phyloP scores from a whole-genome alignment of 192 early-diverging fungal genomes.

The Anaeromyces robustus region DNA sequence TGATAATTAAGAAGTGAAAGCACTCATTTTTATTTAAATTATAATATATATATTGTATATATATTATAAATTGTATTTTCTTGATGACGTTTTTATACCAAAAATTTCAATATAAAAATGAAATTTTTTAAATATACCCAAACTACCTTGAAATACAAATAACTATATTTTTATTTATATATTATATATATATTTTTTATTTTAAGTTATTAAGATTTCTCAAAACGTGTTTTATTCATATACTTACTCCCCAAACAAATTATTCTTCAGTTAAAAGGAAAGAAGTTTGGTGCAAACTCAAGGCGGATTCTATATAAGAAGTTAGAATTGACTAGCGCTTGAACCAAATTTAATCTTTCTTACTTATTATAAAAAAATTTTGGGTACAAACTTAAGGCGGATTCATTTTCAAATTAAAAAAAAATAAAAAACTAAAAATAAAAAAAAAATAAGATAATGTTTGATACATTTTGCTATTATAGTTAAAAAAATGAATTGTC shows the following conservation, averaged over 20 bases:
- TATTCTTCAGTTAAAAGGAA: background rate
- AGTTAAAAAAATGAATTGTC: background rate
- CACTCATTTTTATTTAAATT: no score
- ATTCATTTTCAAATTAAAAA: background rate
- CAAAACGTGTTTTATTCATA: background rate
- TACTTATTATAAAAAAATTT: background rate
- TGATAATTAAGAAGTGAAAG: no score
- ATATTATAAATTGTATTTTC: background rate
- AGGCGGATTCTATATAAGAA: background rate
- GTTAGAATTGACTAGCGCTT: background rate
- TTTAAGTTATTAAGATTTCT: no score
- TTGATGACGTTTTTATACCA: background rate
- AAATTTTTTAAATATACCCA: no score
- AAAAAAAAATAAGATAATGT: no score
- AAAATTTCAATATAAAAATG: background rate
- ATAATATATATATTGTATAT: no score
- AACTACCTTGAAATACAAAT: no score
- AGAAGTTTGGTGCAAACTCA: background rate
- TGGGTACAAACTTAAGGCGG: background rate
- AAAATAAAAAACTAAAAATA: no score
- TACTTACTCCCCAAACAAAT: background rate
- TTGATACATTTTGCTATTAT: no score
- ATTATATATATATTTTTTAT: no score
- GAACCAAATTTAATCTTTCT: background rate
- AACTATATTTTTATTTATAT: no score